These are phyloP conservation scores for Colletotrichum higginsianum DNA, from an alignment of 2,329 filamentous ascomycete species.

Conservation along the genomic window DNA sequence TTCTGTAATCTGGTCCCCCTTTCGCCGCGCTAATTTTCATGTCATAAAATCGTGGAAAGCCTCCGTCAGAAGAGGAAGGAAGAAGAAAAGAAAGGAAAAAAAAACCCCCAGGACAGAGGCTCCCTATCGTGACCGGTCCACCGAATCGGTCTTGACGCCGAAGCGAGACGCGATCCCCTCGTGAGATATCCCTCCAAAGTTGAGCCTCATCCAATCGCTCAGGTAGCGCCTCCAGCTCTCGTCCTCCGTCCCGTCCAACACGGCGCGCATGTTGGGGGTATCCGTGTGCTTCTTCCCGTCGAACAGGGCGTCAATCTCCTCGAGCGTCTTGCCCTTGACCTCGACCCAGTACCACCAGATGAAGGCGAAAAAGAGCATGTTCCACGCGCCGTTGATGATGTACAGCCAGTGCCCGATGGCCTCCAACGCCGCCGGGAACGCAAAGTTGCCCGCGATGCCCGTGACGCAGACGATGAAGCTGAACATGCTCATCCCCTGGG, in stretches of 20 bases:
- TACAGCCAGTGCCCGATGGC: slow-evolving; percentile 8
- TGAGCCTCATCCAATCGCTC: slow-evolving; percentile 5
- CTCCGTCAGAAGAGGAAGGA: no score
- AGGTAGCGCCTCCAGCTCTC: slow-evolving; percentile 8
- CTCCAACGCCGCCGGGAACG: slow-evolving; percentile 4
- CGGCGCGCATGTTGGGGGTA: slow-evolving; percentile 1
- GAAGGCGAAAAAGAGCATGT: not conserved
- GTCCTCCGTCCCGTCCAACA: slow-evolving; percentile 8
- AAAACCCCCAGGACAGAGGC: not conserved
- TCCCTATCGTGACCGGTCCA: no score
- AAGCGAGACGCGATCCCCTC: not conserved
- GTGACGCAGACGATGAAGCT: slow-evolving; percentile 1
- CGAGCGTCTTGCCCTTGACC: slow-evolving; percentile 8
- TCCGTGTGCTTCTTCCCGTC: slow-evolving; percentile 15
- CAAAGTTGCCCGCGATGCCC: slow-evolving; percentile 19
- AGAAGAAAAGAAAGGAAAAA: no score
- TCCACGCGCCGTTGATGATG: slow-evolving; percentile 9
- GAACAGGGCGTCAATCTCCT: slow-evolving; percentile 24
- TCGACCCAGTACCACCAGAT: slow-evolving; percentile 20
- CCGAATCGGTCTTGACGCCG: not conserved
- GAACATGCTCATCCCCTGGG: slow-evolving; percentile 29
- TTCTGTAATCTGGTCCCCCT: no score
- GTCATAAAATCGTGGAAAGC: no score
- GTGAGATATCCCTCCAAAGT: not conserved
- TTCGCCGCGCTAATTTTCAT: no score